Evolutionary conservation across 257 asterid species (phyloP).

Genomic region (Gentiana dahurica): DNA sequence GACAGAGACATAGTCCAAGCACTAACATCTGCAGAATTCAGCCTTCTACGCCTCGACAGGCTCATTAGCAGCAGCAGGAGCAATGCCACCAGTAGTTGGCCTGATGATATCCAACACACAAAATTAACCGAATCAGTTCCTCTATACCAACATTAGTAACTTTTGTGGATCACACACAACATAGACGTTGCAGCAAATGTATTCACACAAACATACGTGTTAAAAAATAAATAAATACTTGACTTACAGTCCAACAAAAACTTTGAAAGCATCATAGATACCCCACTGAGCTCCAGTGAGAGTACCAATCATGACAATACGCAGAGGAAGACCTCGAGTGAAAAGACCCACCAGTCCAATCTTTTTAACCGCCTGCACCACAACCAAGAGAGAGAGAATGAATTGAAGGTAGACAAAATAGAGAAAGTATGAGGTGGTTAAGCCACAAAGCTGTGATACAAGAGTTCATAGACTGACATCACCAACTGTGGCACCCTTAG

Average conservation of each 20-base stretch:
- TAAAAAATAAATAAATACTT: no score
- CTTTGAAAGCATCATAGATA: slow-evolving; percentile 90
- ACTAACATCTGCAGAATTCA: no score
- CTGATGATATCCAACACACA: no score
- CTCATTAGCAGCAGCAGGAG: no score
- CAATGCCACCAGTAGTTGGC: no score
- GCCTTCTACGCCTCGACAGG: no score
- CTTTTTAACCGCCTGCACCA: slow-evolving; percentile 63
- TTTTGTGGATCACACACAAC: no score
- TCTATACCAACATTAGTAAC: no score
- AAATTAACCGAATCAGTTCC: no score
- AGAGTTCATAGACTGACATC: slow-evolving; percentile 40
- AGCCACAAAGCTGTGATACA: background rate
- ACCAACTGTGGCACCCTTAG: slow-evolving; percentile 87
- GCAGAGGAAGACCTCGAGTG: slow-evolving; percentile 88
- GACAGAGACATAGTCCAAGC: no score
- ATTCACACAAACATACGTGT: no score
- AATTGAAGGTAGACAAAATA: background rate
- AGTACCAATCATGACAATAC: slow-evolving; percentile 94
- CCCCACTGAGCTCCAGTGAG: slow-evolving; percentile 99
- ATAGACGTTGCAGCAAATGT: no score
- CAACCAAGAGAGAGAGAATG: background rate
- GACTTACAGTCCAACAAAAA: slow-evolving; percentile 84
- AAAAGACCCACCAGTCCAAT: slow-evolving; percentile 67
- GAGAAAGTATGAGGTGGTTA: background rate